Evolutionary conservation across 139 green algal species (phyloP), one percentile per base, ranked within the genome.

Genomic region (Yamagishiella unicocca): DNA sequence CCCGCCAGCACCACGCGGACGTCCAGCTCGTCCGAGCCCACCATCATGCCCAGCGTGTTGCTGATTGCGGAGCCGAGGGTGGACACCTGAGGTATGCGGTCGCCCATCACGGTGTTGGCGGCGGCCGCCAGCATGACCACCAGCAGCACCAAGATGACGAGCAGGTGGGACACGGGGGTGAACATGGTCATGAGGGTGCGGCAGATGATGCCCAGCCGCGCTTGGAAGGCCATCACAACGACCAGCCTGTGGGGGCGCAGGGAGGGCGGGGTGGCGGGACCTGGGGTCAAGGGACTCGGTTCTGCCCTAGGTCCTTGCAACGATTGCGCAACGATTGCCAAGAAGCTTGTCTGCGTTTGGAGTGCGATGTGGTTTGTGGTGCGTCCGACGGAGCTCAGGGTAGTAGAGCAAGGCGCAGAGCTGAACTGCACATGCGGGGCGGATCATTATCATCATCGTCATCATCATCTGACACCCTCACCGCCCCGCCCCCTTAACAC

Each of bases 161-260:
- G n/a, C 42, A 92, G 85, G 74, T 92, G 89, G 0, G 27, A 5
- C n/a, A 88, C 38, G 70, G 83, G 70, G 22, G 1, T n/a, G 46
- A 50, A 40, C 54, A 82, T 78, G 83, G 35, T 35, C 38, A 54
- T 45, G 4, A 88, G 83, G 33, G 83, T 76, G 71, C 83, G 83
- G 83, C 83, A 87, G 81, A 93, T 90, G 81, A 93, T 85, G 68
- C 90, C 90, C 38, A 93, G 84, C 7, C 84, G 75, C 21, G 54
- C 40, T 76, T 93, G 90, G 88, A 93, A 93, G 38, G 72, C 58
- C 74, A 87, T 84, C 29, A 62, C 31, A 22, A 76, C 50, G 22
- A 93, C 22, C 31, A 93, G 58, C 84, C 90, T 91, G 87, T 14
- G 31, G 35, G n/a, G 21, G 35, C 1, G 53, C 0, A 27, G 33